Evolutionary conservation across 2,329 filamentous ascomycete species (phyloP), one percentile per base, ranked within the genome.

Genomic region (Cytospora leucostoma): DNA sequence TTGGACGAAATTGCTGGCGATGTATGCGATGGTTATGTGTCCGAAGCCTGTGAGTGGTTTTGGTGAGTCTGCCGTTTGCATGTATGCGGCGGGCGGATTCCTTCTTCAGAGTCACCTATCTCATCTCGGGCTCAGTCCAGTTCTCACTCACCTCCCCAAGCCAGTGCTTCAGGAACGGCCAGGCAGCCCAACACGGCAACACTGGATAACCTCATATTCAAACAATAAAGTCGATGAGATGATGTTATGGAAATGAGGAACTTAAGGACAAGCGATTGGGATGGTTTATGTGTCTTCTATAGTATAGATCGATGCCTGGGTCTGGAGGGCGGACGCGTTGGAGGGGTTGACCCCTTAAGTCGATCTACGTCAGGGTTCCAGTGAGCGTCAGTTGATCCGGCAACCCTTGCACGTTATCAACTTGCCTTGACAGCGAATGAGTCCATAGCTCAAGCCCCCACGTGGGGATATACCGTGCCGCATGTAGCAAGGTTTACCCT

Each of bases 1-100:
- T 60, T 81, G 74, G 57, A 90, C 84, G 69, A 89, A 84, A 70
- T 81, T 81, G 68, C 79, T 81, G 12, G 87, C 87, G 27, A 90
- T 71, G 70, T 87, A 88, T 50, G 85, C 87, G 8, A 88, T 83
- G 4, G 87, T 86, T 70, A 88, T 85, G 73, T 90, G 87, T 1
- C 87, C 87, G 61, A 89, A 79, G 66, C 83, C 84, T 85, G 64
- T n/a, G n/a, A 8, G 27, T 27, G 2, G 2, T 27, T 27, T 51
- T 11, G 59, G 59, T 59, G 49, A 56, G 12, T 40, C 59, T 38
- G 8, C 37, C 12, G 35, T 33, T 17, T 7, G 17, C 49, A 8
- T 47, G 4, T 13, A 34, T 27, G 7, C n/a, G 34, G 19, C 37
- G 4, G 11, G 7, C 27, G 59, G 8, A 13, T 21, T 51, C 10